phyloP scores from a whole-genome alignment of 352 stramenopile species.

The Pythium pyrilobum region DNA sequence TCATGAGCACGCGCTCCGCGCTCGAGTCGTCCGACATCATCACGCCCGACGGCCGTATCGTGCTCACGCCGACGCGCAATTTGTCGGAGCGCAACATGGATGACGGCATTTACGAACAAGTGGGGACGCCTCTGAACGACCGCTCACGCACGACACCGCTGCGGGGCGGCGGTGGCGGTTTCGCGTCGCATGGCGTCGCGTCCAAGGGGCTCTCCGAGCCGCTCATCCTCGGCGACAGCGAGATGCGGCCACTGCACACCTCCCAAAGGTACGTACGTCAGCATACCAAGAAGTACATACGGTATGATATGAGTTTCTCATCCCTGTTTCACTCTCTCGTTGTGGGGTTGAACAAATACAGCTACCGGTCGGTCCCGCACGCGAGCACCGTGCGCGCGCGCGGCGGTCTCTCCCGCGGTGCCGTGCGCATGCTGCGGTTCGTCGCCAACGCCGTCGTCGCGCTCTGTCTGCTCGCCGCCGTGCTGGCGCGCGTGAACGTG shows the following conservation, averaged over 20 bases:
- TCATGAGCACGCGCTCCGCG: conserved; percentile 20
- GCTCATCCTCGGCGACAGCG: conserved; percentile 4
- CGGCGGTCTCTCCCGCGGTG: conserved; percentile 4
- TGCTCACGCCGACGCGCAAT: conserved; percentile 17
- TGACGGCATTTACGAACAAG: conserved; percentile 12
- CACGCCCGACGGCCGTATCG: conserved; percentile 17
- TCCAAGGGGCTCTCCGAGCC: conserved; percentile 14
- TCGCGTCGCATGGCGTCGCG: neutral
- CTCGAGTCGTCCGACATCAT: conserved; percentile 20
- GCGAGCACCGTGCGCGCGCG: neutral
- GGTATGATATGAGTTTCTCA: neutral
- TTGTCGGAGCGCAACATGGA: neutral
- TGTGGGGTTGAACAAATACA: neutral
- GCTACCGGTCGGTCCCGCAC: neutral
- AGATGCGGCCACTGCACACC: neutral
- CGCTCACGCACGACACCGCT: neutral
- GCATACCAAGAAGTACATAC: neutral
- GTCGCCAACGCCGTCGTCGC: conserved; percentile 21
- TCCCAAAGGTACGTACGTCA: neutral
- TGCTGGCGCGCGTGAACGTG: conserved; percentile 43
- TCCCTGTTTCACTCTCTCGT: neutral
- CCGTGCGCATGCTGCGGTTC: conserved; percentile 7
- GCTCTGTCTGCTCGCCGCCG: conserved; percentile 43
- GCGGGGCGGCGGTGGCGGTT: neutral
- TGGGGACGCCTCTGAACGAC: conserved; percentile 11